These are phyloP conservation scores for Termitomyces sp. DNA, from an alignment of 768 basidiomycete species.

Conservation along the genomic window DNA sequence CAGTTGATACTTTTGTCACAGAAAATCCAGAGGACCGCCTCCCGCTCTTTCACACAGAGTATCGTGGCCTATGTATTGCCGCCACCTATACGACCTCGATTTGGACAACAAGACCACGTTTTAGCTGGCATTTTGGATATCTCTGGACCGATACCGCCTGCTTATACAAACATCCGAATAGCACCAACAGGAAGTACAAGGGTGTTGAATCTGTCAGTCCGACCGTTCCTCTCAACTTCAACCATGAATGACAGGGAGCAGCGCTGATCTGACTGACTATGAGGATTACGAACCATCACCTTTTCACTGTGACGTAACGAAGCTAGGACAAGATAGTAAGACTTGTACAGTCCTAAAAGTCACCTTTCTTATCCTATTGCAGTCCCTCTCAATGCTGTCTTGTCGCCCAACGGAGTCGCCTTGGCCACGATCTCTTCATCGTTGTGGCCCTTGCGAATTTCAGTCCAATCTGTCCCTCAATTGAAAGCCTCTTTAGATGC, in stretches of 20 bases:
- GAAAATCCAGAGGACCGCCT: conserved; percentile 25
- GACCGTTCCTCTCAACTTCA: background rate
- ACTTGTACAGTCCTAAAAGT: background rate
- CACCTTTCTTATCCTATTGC: background rate
- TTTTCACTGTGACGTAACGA: conserved; percentile 37
- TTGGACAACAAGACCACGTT: conserved; percentile 26
- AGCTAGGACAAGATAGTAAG: conserved; percentile 48
- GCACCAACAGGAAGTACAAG: conserved; percentile 40
- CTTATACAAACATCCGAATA: conserved; percentile 27
- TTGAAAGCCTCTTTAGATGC: conserved; percentile 10
- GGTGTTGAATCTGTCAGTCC: conserved; percentile 50
- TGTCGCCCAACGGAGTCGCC: conserved; percentile 57
- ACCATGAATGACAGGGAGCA: conserved; percentile 18
- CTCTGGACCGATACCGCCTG: conserved; percentile 33
- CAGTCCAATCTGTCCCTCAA: conserved; percentile 41
- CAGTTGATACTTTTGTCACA: conserved; percentile 9
- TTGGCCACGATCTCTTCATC: conserved; percentile 50
- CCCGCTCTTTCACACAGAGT: conserved; percentile 36
- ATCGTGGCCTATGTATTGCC: conserved; percentile 43
- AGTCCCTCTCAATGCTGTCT: conserved; percentile 54
- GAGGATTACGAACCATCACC: conserved; percentile 42
- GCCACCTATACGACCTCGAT: conserved; percentile 28
- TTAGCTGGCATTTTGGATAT: conserved; percentile 43
- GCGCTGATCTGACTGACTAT: conserved; percentile 48
- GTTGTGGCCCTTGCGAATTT: conserved; percentile 28